Evolutionary conservation across 768 basidiomycete species (phyloP).

Genomic region (Hericium erinaceus): DNA sequence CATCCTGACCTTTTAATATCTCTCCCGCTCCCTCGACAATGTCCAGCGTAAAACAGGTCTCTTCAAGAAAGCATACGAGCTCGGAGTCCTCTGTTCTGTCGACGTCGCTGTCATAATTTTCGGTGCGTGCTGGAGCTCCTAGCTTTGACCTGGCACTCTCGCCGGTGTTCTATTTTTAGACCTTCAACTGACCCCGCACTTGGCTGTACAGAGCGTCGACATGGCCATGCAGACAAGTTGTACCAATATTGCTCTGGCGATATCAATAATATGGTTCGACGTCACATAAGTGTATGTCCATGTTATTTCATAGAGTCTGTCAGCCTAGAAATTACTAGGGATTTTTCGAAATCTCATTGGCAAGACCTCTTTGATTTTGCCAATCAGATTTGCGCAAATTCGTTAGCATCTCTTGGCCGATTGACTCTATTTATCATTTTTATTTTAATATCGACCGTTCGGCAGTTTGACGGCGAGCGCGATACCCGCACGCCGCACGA

Average conservation of each 20-base stretch:
- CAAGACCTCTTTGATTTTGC: no score
- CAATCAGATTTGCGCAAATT: no score
- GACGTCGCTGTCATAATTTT: slow-evolving; percentile 87
- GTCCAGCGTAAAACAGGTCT: slow-evolving; percentile 77
- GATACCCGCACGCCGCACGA: slow-evolving; percentile 41
- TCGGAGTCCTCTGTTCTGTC: slow-evolving; percentile 83
- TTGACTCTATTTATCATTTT: neutral
- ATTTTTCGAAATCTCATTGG: no score
- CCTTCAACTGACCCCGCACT: neutral
- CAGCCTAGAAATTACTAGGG: no score
- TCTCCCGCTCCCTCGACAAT: slow-evolving; percentile 2
- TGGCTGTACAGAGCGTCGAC: slow-evolving; percentile 49
- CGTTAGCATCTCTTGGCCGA: no score
- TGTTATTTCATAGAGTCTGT: neutral
- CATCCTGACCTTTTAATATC: slow-evolving; percentile 13
- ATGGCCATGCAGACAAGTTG: slow-evolving; percentile 72
- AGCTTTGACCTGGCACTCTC: neutral
- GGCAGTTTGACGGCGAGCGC: slow-evolving; percentile 45
- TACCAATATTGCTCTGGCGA: slow-evolving; percentile 76
- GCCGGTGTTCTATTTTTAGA: slow-evolving; percentile 31
- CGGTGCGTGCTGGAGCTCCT: slow-evolving; percentile 31
- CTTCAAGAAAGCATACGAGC: slow-evolving; percentile 87
- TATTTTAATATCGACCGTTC: neutral
- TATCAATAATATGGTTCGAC: slow-evolving; percentile 58
- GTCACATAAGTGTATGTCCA: slow-evolving; percentile 44